A percentile compares a stretch with the other conserved stretches of the same genome.
These are phyloP conservation scores for Solanum chacoense DNA, from an alignment of 305 asterid genomes.

Conservation along the genomic window DNA sequence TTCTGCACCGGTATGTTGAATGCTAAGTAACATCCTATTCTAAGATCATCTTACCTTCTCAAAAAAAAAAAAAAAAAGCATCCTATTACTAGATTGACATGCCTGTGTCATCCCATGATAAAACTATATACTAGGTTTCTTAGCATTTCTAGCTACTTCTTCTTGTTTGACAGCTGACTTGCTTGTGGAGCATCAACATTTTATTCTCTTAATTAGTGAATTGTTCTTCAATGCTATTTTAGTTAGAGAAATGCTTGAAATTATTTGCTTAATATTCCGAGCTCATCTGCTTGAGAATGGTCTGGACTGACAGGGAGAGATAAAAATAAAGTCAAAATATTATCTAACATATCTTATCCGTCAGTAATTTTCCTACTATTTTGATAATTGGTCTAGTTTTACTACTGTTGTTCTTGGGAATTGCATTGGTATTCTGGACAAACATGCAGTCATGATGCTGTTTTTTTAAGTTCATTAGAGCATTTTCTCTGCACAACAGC, in stretches of 20 bases:
- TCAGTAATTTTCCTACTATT: not conserved
- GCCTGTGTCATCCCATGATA: not conserved
- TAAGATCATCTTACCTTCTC: not conserved
- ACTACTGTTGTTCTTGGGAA: not conserved
- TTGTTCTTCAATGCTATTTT: not conserved
- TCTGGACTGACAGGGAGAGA: not conserved
- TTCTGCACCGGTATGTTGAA: constrained; percentile 53
- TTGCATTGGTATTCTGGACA: not conserved
- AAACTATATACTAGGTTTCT: not conserved
- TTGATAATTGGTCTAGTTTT: not conserved
- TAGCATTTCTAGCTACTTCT: not conserved
- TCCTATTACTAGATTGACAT: not conserved
- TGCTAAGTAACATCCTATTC: not conserved
- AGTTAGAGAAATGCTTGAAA: not conserved
- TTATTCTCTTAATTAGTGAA: not conserved
- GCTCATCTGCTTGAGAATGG: not conserved
- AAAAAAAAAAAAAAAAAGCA: not conserved
- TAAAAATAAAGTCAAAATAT: not conserved
- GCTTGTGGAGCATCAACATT: not conserved
- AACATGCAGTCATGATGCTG: not conserved
- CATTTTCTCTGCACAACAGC: not conserved
- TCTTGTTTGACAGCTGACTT: not conserved
- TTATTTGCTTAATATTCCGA: not conserved
- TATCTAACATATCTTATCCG: not conserved
- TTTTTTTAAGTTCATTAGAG: not conserved